These are phyloP conservation scores for Croton laevigatus DNA, from an alignment of 441 rosid species.

Conservation along the genomic window DNA sequence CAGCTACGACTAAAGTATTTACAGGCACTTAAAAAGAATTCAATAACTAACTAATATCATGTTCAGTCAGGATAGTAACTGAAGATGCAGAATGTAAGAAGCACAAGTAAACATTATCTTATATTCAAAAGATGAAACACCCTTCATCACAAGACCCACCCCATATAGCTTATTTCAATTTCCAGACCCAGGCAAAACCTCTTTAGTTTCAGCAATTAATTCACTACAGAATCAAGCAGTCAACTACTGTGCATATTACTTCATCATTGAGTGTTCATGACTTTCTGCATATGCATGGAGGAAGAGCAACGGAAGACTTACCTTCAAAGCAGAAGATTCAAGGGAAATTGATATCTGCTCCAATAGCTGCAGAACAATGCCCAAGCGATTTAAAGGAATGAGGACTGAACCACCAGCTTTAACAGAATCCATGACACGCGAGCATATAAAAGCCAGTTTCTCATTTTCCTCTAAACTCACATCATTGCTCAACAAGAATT, in stretches of 20 bases:
- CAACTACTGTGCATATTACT: neutral
- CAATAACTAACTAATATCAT: neutral
- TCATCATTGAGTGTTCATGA: neutral
- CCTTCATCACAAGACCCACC: neutral
- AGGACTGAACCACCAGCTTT: slow-evolving; percentile 79
- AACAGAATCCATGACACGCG: slow-evolving; percentile 58
- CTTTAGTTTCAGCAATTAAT: neutral
- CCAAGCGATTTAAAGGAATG: slow-evolving; percentile 49
- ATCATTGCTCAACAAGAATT: slow-evolving; percentile 37
- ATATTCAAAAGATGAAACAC: neutral
- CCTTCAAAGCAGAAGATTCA: slow-evolving; percentile 52
- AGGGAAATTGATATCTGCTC: slow-evolving; percentile 52
- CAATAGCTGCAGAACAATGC: slow-evolving; percentile 60
- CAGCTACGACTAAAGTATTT: too few species aligned
- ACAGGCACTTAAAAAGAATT: neutral
- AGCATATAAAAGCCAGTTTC: slow-evolving; percentile 66
- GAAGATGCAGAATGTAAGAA: neutral
- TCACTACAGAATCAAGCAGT: neutral
- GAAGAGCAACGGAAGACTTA: slow-evolving; percentile 25
- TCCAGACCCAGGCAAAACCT: neutral
- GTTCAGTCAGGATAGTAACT: neutral
- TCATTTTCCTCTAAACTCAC: slow-evolving; percentile 60
- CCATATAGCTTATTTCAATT: neutral
- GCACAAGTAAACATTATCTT: neutral
- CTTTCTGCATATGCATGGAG: slow-evolving; percentile 12